Base-by-base conservation (phyloP, 2,329 filamentous ascomycete genomes). In the Alternaria viburni region DNA sequence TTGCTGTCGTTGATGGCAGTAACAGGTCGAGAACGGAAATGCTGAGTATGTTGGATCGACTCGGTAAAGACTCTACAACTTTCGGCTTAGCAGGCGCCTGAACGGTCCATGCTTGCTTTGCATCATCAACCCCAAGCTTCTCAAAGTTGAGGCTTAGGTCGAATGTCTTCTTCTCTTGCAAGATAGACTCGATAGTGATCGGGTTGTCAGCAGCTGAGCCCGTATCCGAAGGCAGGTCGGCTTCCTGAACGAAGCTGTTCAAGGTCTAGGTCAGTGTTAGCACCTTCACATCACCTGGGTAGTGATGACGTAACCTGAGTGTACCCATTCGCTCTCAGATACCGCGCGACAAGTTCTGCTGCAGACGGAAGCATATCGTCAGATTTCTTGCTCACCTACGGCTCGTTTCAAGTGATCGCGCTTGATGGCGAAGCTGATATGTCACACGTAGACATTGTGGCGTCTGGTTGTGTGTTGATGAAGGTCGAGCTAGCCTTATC, bases 121-220 rank as follows among this genome's bases (percentile, higher is more conserved):
- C 77, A 59, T 83, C 81, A n/a, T 82, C 77, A 1, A 82, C 64
- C 6, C 83, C 84, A 50, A 86, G 74, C 70, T 86, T 87, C 71
- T 89, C 87, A 64, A 88, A 88, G 4, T 79, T 81, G 25, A 85
- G 73, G 59, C 81, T 86, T 12, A 86, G 73, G 69, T 90, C 88
- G 67, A 86, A 89, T 0, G 79, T 80, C 69, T 82, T 84, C 78
- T 89, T 90, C 76, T 90, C 87, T 52, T 88, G 83, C 8, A 90
- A 79, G n/a, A 89, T 80, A 47, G 83, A 80, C 69, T 90, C 87
- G 56, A 90, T 83, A 3, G 87, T 88, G 74, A 88, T 79, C 57
- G 83, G 80, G 28, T 80, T 79, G 52, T 79, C 80, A 11, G 77
- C 74, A 4, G 76, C 72, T 9, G 67, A 47, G 0, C 85, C 88